Evolutionary conservation across 768 basidiomycete species (phyloP).

Genomic region (Leccinum aurantiacum): DNA sequence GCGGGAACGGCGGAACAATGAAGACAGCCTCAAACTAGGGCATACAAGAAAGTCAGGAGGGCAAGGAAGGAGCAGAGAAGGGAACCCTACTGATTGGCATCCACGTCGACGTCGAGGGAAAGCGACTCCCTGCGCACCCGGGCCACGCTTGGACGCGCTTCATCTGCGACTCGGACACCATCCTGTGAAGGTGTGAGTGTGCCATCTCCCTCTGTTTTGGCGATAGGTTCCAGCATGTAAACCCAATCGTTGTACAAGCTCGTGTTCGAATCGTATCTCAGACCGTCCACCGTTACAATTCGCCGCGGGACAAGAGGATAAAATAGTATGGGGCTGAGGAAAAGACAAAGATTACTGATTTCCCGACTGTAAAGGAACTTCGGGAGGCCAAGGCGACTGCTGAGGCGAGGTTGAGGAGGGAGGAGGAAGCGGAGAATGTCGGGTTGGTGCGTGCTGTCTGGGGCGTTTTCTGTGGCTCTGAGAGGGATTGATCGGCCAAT

Average conservation of each 20-base stretch:
- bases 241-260: conserved; percentile 65
- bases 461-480: not conserved
- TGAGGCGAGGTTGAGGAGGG: conserved; percentile 57
- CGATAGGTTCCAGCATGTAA: conserved; percentile 36
- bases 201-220: too few relatives aligned
- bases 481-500: conserved; percentile 24
- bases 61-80: too few relatives aligned
- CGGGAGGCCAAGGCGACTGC: conserved; percentile 70
- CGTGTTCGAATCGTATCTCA: conserved; percentile 66
- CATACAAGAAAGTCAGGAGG: too few relatives aligned
- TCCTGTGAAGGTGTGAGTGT: too few relatives aligned
- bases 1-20: too few relatives aligned
- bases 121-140: too few relatives aligned
- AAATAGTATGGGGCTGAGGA: conserved; percentile 73
- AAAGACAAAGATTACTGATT: conserved; percentile 69
- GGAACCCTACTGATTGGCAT: too few relatives aligned
- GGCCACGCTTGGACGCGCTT: too few relatives aligned
- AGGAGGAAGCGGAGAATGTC: too few relatives aligned
- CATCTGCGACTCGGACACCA: too few relatives aligned
- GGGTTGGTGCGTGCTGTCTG: conserved; percentile 53
- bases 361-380: conserved; percentile 79
- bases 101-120: too few relatives aligned
- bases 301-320: conserved; percentile 78
- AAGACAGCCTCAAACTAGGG: too few relatives aligned
- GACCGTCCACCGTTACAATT: conserved; percentile 54